These are phyloP conservation scores for Vanderwaltozyma yarrowii DNA, from an alignment of 805 yeast species.

Conservation along the genomic window DNA sequence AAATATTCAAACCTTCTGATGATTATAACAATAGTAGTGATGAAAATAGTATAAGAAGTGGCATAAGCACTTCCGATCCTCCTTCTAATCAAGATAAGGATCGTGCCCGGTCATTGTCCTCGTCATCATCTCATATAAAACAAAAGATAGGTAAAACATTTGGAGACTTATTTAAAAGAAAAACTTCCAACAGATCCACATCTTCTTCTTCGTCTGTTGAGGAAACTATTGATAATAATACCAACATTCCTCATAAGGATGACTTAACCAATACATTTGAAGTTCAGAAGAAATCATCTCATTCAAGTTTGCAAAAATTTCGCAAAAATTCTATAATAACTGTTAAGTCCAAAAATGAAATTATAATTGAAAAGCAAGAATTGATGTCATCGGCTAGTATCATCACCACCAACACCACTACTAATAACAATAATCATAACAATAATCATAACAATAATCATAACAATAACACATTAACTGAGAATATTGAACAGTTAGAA, in stretches of 20 bases:
- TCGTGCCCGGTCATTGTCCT: not conserved
- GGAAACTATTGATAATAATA: not conserved
- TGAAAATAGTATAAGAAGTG: too few relatives aligned
- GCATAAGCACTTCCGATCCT: not conserved
- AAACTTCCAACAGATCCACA: not conserved
- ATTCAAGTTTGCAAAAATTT: not conserved
- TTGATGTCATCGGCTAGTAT: not conserved
- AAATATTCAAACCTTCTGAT: not conserved
- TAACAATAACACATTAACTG: not conserved
- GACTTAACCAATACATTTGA: not conserved
- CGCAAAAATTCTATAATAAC: not conserved
- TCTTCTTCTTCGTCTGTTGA: too few relatives aligned
- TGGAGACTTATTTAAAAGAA: conserved; percentile 3
- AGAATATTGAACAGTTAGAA: not conserved
- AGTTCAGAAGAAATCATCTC: not conserved
- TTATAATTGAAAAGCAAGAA: not conserved
- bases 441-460: not conserved
- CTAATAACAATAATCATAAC: too few relatives aligned
- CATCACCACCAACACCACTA: not conserved
- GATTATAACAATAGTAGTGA: not conserved
- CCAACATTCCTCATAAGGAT: too few relatives aligned
- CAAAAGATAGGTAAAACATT: conserved; percentile 1
- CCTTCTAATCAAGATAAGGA: too few relatives aligned
- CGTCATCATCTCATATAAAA: conserved; percentile 1
- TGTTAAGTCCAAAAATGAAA: not conserved